Percentiles rank a stretch among this genome's conserved stretches.
These are phyloP conservation scores for Thielaviopsis cerberus DNA, from an alignment of 2,329 filamentous ascomycete species.

Conservation along the genomic window DNA sequence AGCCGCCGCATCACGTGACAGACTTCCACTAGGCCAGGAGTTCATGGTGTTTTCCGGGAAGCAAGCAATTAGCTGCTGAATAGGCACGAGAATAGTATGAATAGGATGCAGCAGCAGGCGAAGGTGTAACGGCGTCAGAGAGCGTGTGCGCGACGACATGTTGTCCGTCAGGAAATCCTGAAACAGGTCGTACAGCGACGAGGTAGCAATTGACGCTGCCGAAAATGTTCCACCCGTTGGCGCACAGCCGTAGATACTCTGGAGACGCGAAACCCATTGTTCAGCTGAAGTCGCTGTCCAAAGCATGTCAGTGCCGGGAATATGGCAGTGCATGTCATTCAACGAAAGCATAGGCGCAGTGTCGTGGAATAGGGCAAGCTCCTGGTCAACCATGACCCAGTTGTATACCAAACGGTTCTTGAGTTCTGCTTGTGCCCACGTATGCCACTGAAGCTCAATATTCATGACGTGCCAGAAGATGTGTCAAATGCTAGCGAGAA, in stretches of 20 bases:
- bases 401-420: slow-evolving; percentile 52
- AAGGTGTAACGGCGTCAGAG: slow-evolving; percentile 35
- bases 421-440: slow-evolving; percentile 47
- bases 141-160: slow-evolving; percentile 28
- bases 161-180: slow-evolving; percentile 49
- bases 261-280: slow-evolving; percentile 41
- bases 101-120: slow-evolving; percentile 51
- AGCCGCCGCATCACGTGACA: slow-evolving; percentile 28
- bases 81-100: slow-evolving; percentile 45
- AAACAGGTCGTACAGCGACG: slow-evolving; percentile 45
- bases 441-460: slow-evolving; percentile 37
- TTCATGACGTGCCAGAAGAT: slow-evolving; percentile 14
- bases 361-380: slow-evolving; percentile 49
- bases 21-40: background rate
- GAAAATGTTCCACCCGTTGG: slow-evolving; percentile 25
- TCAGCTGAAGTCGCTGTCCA: slow-evolving; percentile 41
- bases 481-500: background rate
- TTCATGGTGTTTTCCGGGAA: slow-evolving; percentile 36
- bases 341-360: slow-evolving; percentile 43
- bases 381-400: slow-evolving; percentile 58
- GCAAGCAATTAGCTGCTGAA: slow-evolving; percentile 45
- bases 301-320: slow-evolving; percentile 41
- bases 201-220: background rate
- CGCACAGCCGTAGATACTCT: slow-evolving; percentile 36
- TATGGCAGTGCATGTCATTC: slow-evolving; percentile 44